A percentile compares a stretch with the other conserved stretches of the same genome.
phyloP scores from a whole-genome alignment of 805 yeast species.

The Zygoascus flipseniorum region DNA sequence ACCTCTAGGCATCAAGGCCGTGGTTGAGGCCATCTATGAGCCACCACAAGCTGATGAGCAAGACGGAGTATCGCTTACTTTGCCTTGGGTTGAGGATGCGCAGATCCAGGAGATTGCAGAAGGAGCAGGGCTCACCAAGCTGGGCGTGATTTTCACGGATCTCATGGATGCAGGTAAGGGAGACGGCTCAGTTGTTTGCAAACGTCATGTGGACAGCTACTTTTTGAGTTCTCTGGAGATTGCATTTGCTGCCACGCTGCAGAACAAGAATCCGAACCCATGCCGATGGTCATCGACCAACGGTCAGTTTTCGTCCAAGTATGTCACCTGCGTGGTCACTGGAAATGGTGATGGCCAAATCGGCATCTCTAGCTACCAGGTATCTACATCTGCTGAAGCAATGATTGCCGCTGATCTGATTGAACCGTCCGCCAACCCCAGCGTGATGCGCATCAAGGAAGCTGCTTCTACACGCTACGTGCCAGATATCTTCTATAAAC shows the following conservation, averaged over 20 bases:
- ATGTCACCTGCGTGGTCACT: conserved; percentile 84
- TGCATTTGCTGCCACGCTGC: conserved; percentile 73
- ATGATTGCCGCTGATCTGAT: conserved; percentile 79
- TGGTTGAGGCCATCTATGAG: conserved; percentile 88
- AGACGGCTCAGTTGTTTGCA: conserved; percentile 84
- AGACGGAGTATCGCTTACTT: conserved; percentile 70
- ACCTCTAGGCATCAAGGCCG: conserved; percentile 90
- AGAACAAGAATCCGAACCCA: conserved; percentile 51
- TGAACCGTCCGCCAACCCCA: conserved; percentile 83
- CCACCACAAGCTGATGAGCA: conserved; percentile 81
- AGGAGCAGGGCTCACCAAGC: conserved; percentile 53
- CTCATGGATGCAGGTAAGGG: conserved; percentile 78
- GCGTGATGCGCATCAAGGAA: conserved; percentile 70
- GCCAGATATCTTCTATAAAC: conserved; percentile 85
- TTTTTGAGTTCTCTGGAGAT: conserved; percentile 86
- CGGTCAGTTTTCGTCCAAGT: conserved; percentile 74
- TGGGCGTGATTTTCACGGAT: conserved; percentile 88
- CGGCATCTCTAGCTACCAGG: conserved; percentile 87
- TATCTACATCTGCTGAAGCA: conserved; percentile 79
- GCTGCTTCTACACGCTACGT: conserved; percentile 73
- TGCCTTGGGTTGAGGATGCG: conserved; percentile 40
- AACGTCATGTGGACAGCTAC: conserved; percentile 86
- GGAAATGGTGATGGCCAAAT: conserved; percentile 88
- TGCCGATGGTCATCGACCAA: conserved; percentile 50
- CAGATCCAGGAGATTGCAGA: conserved; percentile 46